Base-by-base conservation (phyloP, 2,329 filamentous ascomycete species). In the Colletotrichum horii region DNA sequence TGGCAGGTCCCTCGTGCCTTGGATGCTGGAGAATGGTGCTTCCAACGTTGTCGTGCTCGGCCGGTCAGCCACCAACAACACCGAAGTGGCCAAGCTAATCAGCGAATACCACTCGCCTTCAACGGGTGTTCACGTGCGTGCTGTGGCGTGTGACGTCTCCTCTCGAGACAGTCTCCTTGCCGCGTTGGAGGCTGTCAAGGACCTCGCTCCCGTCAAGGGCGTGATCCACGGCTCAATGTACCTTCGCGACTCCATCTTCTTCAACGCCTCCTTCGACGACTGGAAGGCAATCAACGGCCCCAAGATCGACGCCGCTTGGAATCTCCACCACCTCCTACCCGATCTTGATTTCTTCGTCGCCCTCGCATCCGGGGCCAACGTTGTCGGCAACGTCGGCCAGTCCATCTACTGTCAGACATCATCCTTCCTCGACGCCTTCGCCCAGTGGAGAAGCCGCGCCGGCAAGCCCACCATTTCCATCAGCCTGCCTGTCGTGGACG, bases 91-190 rank as follows among this genome's bases (percentile, higher is more conserved):
- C 5, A 43, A 43, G 38, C 38, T 43, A 0, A n/a, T 43, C 38
- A 12, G 19, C 19, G 9, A 43, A 3, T 12, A 19, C 38, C 19
- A n/a, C 9, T 43, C 38, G 19, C 38, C 38, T 43, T 43, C 38
- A 43, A 43, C 9, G 9, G 19, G 9, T 0, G 0, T 43, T 4
- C 38, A 6, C 8, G 5, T 43, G 0, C 38, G 38, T 11, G 19
- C 38, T 6, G 38, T 43, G 9, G 38, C 38, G 38, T 43, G 3
- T 43, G 38, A 43, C 19, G 38, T 43, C 38, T 43, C 19, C 19
- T 43, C 38, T 11, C 38, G 38, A 43, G 38, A 43, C 38, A 43
- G 38, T 2, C 19, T 43, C 9, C 19, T 43, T 43, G 19, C 19
- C 38, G 38, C 38, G 38, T 12, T 43, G 38, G 38, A 43, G 6